phyloP scores from a whole-genome alignment of 2,329 filamentous ascomycete species.

The Trichoderma hamatum region DNA sequence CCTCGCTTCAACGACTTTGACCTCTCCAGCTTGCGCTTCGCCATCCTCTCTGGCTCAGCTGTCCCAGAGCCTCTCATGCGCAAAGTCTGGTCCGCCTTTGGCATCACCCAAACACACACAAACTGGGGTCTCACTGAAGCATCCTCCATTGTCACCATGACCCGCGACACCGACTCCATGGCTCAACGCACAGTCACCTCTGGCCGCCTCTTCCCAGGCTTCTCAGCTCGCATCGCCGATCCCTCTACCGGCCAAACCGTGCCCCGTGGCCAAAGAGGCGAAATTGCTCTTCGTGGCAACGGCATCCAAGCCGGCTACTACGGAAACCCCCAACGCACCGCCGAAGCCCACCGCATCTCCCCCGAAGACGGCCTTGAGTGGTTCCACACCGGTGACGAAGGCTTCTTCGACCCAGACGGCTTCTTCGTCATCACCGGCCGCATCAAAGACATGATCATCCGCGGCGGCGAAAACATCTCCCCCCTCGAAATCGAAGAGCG shows the following conservation, averaged over 20 bases:
- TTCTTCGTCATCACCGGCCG: slow-evolving; percentile 80
- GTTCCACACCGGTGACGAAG: slow-evolving; percentile 88
- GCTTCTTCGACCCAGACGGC: slow-evolving; percentile 72
- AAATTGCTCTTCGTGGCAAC: slow-evolving; percentile 17
- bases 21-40: not conserved
- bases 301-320: slow-evolving; percentile 16
- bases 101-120: slow-evolving; percentile 11
- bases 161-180: slow-evolving; percentile 1
- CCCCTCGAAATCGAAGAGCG: slow-evolving; percentile 83
- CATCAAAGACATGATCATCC: slow-evolving; percentile 86
- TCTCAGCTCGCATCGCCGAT: not conserved
- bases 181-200: not conserved
- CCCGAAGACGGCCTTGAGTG: slow-evolving; percentile 47
- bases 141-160: slow-evolving; percentile 13
- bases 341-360: slow-evolving; percentile 1
- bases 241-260: not conserved
- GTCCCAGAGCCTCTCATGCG: slow-evolving; percentile 14
- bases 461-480: slow-evolving; percentile 86
- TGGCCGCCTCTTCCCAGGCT: slow-evolving; percentile 17
- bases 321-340: not conserved
- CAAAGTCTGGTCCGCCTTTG: slow-evolving; percentile 8
- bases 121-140: slow-evolving; percentile 16
- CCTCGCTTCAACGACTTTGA: not conserved
- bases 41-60: slow-evolving; percentile 1
- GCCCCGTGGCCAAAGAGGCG: slow-evolving; percentile 8